phyloP scores from a whole-genome alignment of 2,329 filamentous ascomycete genomes.

The Pseudogymnoascus sp. region DNA sequence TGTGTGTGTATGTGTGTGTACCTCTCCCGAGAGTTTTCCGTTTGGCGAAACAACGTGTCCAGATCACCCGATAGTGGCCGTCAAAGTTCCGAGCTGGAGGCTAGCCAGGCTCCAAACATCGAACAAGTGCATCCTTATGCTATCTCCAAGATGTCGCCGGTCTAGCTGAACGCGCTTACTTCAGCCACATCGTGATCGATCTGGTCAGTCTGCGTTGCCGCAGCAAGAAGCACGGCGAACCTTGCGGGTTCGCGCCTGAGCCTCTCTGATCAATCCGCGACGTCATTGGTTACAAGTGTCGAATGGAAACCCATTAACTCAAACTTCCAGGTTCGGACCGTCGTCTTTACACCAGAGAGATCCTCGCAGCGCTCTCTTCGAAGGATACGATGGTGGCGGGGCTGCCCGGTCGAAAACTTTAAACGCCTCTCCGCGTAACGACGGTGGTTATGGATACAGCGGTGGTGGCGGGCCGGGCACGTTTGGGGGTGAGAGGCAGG shows the following conservation, averaged over 20 bases:
- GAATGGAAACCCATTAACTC: background rate
- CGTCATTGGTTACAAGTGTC: background rate
- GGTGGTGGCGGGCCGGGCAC: slow-evolving; percentile 24
- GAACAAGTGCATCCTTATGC: background rate
- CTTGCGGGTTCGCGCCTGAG: background rate
- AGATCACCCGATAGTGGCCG: background rate
- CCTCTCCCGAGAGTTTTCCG: background rate
- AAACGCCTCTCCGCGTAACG: slow-evolving; percentile 11
- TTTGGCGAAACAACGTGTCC: background rate
- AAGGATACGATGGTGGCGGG: slow-evolving; percentile 55
- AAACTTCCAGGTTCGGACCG: slow-evolving; percentile 48
- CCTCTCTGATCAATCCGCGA: background rate
- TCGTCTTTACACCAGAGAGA: slow-evolving; percentile 66
- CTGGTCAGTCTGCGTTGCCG: background rate
- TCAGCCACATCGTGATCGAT: background rate
- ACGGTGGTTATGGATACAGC: slow-evolving; percentile 44
- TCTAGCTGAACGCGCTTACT: background rate
- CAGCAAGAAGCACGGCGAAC: background rate
- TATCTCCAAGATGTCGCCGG: background rate
- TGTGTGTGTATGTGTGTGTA: background rate
- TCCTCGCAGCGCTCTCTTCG: slow-evolving; percentile 64
- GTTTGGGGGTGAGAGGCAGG: slow-evolving; percentile 29
- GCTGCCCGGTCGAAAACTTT: slow-evolving; percentile 8
- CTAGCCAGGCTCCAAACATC: background rate
- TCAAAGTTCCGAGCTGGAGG: background rate